Conservation (phyloP, 139 green algal species). For the Micromonas commoda region DNA sequence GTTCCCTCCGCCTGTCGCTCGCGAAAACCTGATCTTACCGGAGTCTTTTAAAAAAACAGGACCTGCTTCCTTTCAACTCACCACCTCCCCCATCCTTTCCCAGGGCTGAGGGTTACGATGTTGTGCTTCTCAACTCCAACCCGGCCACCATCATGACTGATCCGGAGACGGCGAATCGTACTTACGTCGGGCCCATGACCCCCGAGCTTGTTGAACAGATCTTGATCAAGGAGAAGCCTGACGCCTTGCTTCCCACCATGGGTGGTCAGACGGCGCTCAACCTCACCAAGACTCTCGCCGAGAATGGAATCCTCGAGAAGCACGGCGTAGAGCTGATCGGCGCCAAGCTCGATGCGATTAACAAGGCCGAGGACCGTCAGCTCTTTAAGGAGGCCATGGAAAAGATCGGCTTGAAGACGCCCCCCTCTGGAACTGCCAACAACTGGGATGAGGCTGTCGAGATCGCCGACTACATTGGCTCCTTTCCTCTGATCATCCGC, state of each 20-base stretch:
- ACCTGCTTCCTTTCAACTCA: not conserved
- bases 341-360: constrained; percentile 96
- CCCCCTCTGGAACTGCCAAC: constrained; percentile 46
- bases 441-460: constrained; percentile 58
- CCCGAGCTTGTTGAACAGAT: constrained; percentile 41
- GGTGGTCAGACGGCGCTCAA: constrained; percentile 97
- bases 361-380: constrained; percentile 92
- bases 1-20: no score
- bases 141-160: constrained; percentile 99
- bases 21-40: no score
- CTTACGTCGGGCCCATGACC: constrained; percentile 98
- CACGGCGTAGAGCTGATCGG: constrained; percentile 90
- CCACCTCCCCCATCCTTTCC: no score
- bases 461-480: constrained; percentile 62
- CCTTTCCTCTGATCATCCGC: constrained; percentile 94
- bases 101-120: constrained; percentile 83
- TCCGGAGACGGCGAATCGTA: constrained; percentile 89
- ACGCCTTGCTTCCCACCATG: constrained; percentile 98
- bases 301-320: constrained; percentile 53
- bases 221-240: constrained; percentile 69
- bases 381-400: constrained; percentile 87
- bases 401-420: constrained; percentile 43
- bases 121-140: constrained; percentile 98
- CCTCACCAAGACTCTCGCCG: constrained; percentile 84
- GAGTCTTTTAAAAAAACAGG: not conserved